These are phyloP conservation scores for Kitagawia praeruptora DNA, from an alignment of 129 eudicot species.

Conservation along the genomic window DNA sequence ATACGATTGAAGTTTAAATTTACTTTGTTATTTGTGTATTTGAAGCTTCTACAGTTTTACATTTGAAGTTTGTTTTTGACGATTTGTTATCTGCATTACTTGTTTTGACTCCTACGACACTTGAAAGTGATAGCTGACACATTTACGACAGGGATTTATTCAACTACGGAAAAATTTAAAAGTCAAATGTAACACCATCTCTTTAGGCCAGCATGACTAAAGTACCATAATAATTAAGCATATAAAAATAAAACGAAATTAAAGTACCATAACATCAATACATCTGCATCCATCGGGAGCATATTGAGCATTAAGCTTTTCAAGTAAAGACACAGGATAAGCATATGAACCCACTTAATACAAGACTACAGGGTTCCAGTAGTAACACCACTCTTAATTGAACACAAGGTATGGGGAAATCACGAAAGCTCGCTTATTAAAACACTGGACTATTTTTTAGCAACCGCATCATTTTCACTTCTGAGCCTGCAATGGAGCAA, in stretches of 20 bases:
- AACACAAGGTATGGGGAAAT: neutral
- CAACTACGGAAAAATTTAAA: neutral
- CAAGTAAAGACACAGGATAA: neutral
- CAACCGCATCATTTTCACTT: conserved; percentile 1
- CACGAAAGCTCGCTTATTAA: neutral
- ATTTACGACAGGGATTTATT: neutral
- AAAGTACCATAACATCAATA: neutral
- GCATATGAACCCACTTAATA: neutral
- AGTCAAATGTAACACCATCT: neutral
- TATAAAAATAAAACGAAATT: neutral
- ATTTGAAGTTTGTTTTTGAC: neutral
- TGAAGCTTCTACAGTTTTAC: no score
- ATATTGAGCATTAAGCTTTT: neutral
- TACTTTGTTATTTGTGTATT: no score
- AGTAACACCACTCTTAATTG: neutral
- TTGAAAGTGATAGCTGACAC: neutral
- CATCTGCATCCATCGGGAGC: neutral
- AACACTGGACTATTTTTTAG: neutral
- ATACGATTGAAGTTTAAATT: no score
- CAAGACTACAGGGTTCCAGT: neutral
- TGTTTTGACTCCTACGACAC: neutral
- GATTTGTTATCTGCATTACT: neutral
- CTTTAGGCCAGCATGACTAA: neutral
- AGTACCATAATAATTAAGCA: neutral
- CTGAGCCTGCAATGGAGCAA: conserved; percentile 11